Percentiles rank a stretch among this genome's conserved stretches.
Conservation (phyloP, 176 grass and related monocot species). For the Saccharum officinarum region DNA sequence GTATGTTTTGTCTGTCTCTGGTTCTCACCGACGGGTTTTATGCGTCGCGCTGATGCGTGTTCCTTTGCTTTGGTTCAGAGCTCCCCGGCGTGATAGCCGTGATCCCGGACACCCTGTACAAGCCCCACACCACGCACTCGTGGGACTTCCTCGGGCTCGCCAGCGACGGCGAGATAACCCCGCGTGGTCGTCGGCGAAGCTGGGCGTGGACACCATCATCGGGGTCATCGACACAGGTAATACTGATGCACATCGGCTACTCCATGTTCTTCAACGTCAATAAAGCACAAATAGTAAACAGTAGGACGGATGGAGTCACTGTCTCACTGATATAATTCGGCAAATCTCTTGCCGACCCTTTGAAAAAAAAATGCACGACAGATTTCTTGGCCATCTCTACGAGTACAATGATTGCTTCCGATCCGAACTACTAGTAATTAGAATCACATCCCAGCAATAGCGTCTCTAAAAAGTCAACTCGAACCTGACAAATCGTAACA, state of each 20-base stretch:
- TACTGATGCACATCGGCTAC: background rate
- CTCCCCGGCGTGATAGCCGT: conserved; percentile 8
- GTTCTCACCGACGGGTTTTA: background rate
- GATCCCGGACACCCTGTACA: conserved; percentile 21
- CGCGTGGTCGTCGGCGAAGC: background rate
- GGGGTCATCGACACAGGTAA: conserved; percentile 41
- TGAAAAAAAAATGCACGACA: too few species aligned
- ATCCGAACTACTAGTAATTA: background rate
- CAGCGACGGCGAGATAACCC: background rate
- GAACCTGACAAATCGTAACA: background rate
- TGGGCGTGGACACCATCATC: conserved; percentile 14
- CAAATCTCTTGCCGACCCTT: too few species aligned
- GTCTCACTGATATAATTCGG: too few species aligned
- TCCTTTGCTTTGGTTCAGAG: background rate
- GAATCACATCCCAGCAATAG: background rate
- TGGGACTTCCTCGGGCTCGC: conserved; percentile 42
- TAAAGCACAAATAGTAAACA: background rate
- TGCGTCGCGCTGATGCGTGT: background rate
- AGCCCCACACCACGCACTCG: conserved; percentile 42
- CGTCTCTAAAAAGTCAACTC: background rate
- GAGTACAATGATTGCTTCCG: too few species aligned
- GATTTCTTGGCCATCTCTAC: too few species aligned
- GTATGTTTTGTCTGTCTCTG: background rate
- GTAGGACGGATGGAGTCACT: too few species aligned
- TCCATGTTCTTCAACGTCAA: background rate